Evolutionary conservation across 2,329 filamentous ascomycete genomes (phyloP).

Genomic region (Nemania serpens): DNA sequence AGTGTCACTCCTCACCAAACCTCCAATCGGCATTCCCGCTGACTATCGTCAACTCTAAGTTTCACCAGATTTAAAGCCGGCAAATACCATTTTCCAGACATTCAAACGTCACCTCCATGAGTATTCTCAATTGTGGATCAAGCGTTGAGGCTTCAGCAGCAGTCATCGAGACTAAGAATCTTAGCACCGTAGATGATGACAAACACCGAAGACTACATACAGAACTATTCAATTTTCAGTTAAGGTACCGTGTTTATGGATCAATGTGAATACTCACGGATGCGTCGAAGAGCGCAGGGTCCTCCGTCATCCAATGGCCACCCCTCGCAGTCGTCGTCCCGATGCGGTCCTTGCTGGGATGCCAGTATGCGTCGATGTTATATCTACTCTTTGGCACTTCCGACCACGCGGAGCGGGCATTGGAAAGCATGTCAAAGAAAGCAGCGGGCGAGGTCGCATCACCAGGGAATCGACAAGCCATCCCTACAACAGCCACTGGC

Average conservation of each 20-base stretch:
- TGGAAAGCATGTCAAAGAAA: not conserved
- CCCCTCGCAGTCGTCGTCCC: slow-evolving; percentile 1
- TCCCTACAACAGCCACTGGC: slow-evolving; percentile 4
- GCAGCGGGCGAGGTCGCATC: not conserved
- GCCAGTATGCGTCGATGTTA: slow-evolving; percentile 5
- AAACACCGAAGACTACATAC: not conserved
- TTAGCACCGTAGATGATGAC: not conserved
- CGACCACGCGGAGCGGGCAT: not conserved
- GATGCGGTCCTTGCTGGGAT: not conserved
- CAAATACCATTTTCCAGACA: slow-evolving; percentile 3
- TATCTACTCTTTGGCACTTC: slow-evolving; percentile 2
- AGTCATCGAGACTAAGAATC: slow-evolving; percentile 3
- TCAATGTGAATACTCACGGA: not conserved
- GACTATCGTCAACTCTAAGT: not conserved
- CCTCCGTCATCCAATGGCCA: not conserved
- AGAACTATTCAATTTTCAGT: not conserved
- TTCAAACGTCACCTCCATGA: slow-evolving; percentile 3
- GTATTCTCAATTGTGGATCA: slow-evolving; percentile 1
- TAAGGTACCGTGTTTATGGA: not conserved
- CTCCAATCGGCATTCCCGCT: slow-evolving; percentile 1
- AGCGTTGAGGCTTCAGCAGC: not conserved
- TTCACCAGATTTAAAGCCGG: not conserved
- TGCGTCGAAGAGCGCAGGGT: slow-evolving; percentile 3
- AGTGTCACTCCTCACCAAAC: not conserved
- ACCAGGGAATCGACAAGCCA: not conserved